Conservation (phyloP, 257 asterid species). For the Paulownia fortunei region DNA sequence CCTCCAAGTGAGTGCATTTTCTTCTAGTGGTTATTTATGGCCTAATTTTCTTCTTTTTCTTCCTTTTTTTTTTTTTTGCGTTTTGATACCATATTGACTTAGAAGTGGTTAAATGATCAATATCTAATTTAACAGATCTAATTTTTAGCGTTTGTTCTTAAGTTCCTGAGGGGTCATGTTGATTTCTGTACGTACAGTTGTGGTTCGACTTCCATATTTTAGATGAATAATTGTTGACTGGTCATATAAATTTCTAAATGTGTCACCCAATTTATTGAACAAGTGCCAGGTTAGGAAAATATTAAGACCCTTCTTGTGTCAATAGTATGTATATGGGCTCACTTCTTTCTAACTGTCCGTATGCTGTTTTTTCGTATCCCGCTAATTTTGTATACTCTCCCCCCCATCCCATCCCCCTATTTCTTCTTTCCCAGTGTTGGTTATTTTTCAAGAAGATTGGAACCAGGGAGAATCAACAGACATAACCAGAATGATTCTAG, state of each 20-base stretch:
- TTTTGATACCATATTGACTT: neutral
- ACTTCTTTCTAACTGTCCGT: too few species aligned
- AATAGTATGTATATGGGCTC: neutral
- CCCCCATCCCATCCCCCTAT: too few species aligned
- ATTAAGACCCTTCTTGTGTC: neutral
- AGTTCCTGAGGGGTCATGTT: neutral
- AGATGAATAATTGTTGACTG: neutral
- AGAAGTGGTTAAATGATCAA: constrained; percentile 6
- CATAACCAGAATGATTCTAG: neutral
- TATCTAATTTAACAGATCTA: constrained; percentile 2
- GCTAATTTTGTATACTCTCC: too few species aligned
- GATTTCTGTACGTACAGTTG: neutral
- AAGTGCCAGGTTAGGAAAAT: neutral
- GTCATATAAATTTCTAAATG: neutral
- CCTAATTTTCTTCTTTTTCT: neutral
- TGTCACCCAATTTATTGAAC: neutral
- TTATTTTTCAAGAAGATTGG: neutral
- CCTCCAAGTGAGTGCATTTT: neutral
- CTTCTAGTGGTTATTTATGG: neutral
- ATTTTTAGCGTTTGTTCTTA: neutral
- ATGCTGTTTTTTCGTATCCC: too few species aligned
- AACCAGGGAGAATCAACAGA: neutral
- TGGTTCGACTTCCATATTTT: neutral
- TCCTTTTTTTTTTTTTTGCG: too few species aligned
- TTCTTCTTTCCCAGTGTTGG: neutral